Evolutionary conservation across 148 eudicot species (phyloP).

Genomic region (Chenopodium quinoa): DNA sequence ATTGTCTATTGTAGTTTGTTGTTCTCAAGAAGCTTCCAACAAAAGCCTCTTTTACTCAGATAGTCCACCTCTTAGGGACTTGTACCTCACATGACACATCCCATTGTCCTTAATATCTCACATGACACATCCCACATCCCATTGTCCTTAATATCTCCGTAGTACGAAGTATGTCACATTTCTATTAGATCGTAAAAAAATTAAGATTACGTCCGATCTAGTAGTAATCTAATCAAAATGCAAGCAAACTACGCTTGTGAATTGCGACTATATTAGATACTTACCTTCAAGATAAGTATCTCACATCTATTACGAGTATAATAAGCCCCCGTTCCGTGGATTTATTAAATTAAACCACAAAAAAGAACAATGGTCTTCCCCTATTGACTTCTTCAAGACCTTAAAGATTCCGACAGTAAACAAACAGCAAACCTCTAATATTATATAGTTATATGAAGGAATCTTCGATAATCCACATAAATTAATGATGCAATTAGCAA

Average conservation of each 20-base stretch:
- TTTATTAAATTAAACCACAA: background rate
- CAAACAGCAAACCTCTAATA: background rate
- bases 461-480: background rate
- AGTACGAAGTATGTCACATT: too few species aligned
- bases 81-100: background rate
- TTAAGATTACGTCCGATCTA: too few species aligned
- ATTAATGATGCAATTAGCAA: background rate
- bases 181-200: too few species aligned
- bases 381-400: background rate
- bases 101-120: background rate
- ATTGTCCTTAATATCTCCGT: background rate
- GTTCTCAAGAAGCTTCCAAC: conserved; percentile 3
- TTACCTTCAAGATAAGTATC: too few species aligned
- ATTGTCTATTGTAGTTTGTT: background rate
- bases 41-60: background rate
- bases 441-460: background rate
- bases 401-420: background rate
- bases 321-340: too few species aligned
- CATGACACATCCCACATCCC: background rate
- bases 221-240: too few species aligned
- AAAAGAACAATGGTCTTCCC: too few species aligned
- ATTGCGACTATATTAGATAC: too few species aligned
- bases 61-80: background rate
- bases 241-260: too few species aligned
- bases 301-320: too few species aligned